Conservation (phyloP, 2,329 filamentous ascomycete species). For the Coniochaeta sp. region DNA sequence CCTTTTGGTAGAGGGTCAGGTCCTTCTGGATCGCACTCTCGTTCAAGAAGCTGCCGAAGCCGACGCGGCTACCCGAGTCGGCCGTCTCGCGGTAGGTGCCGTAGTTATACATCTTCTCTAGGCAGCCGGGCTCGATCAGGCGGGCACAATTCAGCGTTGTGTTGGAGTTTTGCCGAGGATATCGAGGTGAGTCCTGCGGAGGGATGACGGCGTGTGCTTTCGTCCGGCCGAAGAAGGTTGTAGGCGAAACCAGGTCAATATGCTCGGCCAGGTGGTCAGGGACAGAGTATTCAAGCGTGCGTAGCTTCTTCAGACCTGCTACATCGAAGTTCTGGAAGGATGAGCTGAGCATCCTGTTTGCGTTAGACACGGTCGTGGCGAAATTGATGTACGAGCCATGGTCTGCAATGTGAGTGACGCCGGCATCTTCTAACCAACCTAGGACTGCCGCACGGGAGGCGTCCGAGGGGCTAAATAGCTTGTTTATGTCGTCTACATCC, state of each 20-base stretch:
- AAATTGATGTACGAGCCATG: constrained; percentile 21
- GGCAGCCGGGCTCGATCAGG: constrained; percentile 36
- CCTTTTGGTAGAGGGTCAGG: constrained; percentile 25
- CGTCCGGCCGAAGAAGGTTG: constrained; percentile 34
- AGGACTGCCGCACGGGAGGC: constrained; percentile 12
- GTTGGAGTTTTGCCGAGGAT: not conserved
- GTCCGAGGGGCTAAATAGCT: constrained; percentile 15
- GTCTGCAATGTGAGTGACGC: constrained; percentile 9
- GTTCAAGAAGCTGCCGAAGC: constrained; percentile 44
- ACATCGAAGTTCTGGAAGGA: constrained; percentile 32
- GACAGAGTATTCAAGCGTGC: constrained; percentile 18
- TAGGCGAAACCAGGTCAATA: constrained; percentile 37
- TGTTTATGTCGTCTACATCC: constrained; percentile 13
- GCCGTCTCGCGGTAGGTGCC: constrained; percentile 34
- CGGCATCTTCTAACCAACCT: constrained; percentile 13
- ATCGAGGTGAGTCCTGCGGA: constrained; percentile 6
- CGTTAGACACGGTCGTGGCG: constrained; percentile 23
- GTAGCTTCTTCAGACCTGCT: constrained; percentile 25
- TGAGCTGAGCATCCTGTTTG: constrained; percentile 31
- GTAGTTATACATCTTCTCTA: constrained; percentile 40
- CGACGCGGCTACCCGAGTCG: constrained; percentile 36
- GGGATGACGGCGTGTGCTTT: constrained; percentile 5
- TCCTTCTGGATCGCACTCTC: constrained; percentile 39
- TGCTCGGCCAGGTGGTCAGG: constrained; percentile 24
- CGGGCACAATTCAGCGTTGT: constrained; percentile 16